These are phyloP conservation scores for Penicillium soppii DNA, from an alignment of 495 filamentous ascomycete species.

Conservation along the genomic window DNA sequence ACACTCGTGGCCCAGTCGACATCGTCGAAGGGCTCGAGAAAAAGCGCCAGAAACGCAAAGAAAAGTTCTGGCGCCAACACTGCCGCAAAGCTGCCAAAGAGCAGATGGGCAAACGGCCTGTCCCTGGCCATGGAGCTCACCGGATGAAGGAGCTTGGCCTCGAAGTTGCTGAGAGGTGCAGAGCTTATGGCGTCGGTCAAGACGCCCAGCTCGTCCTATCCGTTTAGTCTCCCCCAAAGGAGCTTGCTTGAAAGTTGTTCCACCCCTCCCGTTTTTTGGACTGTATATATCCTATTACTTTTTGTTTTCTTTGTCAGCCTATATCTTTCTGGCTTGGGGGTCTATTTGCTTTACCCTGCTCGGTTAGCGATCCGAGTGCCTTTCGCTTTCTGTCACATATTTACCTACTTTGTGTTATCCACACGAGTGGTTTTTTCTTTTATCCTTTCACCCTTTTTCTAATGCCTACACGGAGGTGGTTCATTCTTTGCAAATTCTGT, in stretches of 20 bases:
- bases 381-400: constrained; percentile 26
- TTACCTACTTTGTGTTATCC: constrained; percentile 22
- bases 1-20: constrained; percentile 84
- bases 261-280: constrained; percentile 10
- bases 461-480: constrained; percentile 18
- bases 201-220: constrained; percentile 79
- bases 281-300: constrained; percentile 40
- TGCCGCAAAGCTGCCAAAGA: constrained; percentile 66
- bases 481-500: constrained; percentile 27
- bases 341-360: constrained; percentile 4
- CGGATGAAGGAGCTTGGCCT: constrained; percentile 93
- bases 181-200: constrained; percentile 60
- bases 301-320: constrained; percentile 25
- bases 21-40: constrained; percentile 96
- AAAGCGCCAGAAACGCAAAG: constrained; percentile 85
- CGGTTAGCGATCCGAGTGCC: constrained; percentile 21
- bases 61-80: constrained; percentile 85
- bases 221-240: constrained; percentile 47
- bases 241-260: constrained; percentile 19
- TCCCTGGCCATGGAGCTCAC: constrained; percentile 84
- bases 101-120: constrained; percentile 54
- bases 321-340: constrained; percentile 11
- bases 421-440: constrained; percentile 19
- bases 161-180: constrained; percentile 72
- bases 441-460: constrained; percentile 18